Base-by-base conservation (phyloP, 192 early-diverging fungal genomes). In the Coemansia sp. region DNA sequence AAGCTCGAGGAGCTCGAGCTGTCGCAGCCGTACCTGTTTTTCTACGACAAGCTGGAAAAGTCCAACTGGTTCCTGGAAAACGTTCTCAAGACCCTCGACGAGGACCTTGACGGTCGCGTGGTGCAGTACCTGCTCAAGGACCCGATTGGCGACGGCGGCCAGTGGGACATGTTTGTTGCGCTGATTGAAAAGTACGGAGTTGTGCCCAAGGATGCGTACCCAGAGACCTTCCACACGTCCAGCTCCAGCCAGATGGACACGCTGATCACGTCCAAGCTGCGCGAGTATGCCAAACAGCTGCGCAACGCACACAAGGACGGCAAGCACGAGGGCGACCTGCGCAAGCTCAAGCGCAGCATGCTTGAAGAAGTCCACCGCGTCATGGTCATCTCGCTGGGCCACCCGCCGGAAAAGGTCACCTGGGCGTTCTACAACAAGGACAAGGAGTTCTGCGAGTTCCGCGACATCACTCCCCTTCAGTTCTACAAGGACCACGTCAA, bases 11-110 rank as follows among this genome's bases (percentile, higher is more conserved):
- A 90, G 55, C 90, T 94, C 74, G 91, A 94, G 72, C 85, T 94
- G 14, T 91, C 90, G 36, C 90, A 94, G 77, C 82, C 86, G 14
- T 94, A 88, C 43, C 72, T 94, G 41, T 94, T 89, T 70, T 88
- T 89, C 74, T 88, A 84, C 75, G 92, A 94, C 73, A 94, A 91
- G 81, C 81, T 92, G 35, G 92, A 92, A 68, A 94, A 92, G 82
- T 80, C 88, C 64, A 94, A 94, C 72, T 92, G 88, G 85, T 93
- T 93, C 79, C 70, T 93, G 65, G 92, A 92, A 67, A 89, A 86
- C 68, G 85, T 93, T 73, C 89, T 93, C 73, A 82, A 85, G 32
- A 74, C 90, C 34, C 81, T 83, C 18, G 86, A 90, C 41, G 71
- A 82, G 56, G 85, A 90, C 28, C 73, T 92, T 17, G 85, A 88